phyloP scores from a whole-genome alignment of 2,329 filamentous ascomycete genomes.

The Exophiala lecanii-corni region DNA sequence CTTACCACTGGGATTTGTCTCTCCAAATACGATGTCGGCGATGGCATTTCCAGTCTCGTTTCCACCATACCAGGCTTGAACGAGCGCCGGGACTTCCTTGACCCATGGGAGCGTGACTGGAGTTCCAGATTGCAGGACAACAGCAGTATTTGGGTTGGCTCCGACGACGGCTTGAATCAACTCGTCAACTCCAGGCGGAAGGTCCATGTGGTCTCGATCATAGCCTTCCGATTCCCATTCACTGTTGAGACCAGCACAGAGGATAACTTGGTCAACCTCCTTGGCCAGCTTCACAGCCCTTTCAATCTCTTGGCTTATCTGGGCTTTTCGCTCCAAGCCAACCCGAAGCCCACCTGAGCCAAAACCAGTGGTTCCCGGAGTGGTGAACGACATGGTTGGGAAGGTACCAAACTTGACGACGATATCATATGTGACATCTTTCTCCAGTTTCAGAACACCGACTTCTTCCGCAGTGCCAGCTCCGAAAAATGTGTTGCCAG shows the following conservation, averaged over 20 bases:
- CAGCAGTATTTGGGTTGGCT: slow-evolving; percentile 64
- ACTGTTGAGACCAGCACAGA: slow-evolving; percentile 71
- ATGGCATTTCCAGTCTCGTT: slow-evolving; percentile 80
- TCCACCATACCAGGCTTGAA: slow-evolving; percentile 84
- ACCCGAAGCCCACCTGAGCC: slow-evolving; percentile 58
- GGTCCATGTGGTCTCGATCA: slow-evolving; percentile 54
- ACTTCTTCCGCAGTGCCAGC: slow-evolving; percentile 60
- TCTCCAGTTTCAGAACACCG: slow-evolving; percentile 53
- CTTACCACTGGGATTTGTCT: slow-evolving; percentile 69
- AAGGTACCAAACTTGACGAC: slow-evolving; percentile 58
- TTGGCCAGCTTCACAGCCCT: slow-evolving; percentile 64
- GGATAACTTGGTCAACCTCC: slow-evolving; percentile 69
- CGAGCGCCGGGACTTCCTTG: slow-evolving; percentile 49
- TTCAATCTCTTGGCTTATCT: slow-evolving; percentile 56
- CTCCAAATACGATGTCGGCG: slow-evolving; percentile 70
- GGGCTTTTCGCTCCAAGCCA: slow-evolving; percentile 56
- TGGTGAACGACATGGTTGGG: slow-evolving; percentile 54
- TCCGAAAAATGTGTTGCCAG: slow-evolving; percentile 62
- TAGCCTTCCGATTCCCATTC: slow-evolving; percentile 78
- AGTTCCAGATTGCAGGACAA: slow-evolving; percentile 74
- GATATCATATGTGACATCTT: slow-evolving; percentile 56
- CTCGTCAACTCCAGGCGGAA: slow-evolving; percentile 49
- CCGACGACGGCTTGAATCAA: slow-evolving; percentile 60
- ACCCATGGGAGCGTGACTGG: slow-evolving; percentile 53
- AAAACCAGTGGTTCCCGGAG: slow-evolving; percentile 45